phyloP scores from a whole-genome alignment of 176 grass and related monocot genomes.

The Carex parvula region DNA sequence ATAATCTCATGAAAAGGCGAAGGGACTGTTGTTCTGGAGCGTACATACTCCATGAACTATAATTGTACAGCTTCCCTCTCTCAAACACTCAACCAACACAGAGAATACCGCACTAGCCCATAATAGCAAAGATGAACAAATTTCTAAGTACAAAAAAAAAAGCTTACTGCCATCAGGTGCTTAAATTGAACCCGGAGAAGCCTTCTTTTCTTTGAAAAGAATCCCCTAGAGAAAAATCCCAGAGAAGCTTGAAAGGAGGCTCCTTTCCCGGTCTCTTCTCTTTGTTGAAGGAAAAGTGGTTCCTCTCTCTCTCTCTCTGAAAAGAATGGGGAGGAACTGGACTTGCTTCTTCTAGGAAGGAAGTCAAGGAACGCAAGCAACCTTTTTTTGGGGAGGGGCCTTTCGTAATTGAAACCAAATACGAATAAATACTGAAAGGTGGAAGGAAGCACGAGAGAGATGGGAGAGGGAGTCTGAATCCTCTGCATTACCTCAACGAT shows the following conservation, averaged over 20 bases:
- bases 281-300: background rate
- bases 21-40: background rate
- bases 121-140: background rate
- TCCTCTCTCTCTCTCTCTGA: background rate
- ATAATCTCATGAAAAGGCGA: background rate
- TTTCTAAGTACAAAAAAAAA: background rate
- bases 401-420: background rate
- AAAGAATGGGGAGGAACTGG: background rate
- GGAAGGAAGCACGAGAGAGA: background rate
- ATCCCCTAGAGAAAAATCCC: background rate
- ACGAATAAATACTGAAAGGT: background rate
- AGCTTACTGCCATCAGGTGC: slow-evolving; percentile 20
- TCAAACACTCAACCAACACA: background rate
- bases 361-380: background rate
- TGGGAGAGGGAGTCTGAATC: background rate
- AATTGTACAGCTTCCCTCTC: background rate
- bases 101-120: background rate
- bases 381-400: background rate
- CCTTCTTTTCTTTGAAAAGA: background rate
- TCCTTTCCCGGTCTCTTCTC: background rate
- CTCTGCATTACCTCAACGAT: no score
- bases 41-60: background rate
- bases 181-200: background rate
- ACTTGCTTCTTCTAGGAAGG: slow-evolving; percentile 7
- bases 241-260: background rate